These are phyloP conservation scores for Pigoraptor vietnamica DNA, from an alignment of 78 protist species.

Conservation along the genomic window DNA sequence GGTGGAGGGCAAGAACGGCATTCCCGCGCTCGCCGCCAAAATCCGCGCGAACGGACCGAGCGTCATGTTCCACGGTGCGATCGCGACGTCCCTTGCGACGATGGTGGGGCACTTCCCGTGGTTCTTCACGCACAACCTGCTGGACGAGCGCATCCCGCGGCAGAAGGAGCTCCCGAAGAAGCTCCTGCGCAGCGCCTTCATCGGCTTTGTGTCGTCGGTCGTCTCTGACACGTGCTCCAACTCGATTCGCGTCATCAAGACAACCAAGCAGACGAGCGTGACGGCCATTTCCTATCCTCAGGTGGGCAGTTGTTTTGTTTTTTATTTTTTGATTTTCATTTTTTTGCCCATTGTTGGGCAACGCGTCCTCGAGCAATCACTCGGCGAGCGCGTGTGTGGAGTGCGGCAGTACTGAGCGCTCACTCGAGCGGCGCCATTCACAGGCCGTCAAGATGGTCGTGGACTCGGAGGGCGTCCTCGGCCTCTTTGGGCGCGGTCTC, in stretches of 20 bases:
- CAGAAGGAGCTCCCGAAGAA: background rate
- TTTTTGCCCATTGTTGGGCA: too few species aligned
- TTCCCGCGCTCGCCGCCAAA: background rate
- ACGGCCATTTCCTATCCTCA: constrained; percentile 17
- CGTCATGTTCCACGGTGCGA: constrained; percentile 58
- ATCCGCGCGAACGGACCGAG: constrained; percentile 19
- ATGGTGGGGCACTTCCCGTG: constrained; percentile 69
- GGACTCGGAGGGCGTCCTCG: constrained; percentile 55
- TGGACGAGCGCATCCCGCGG: constrained; percentile 38
- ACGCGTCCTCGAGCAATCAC: background rate
- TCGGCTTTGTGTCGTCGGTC: constrained; percentile 61
- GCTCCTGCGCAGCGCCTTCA: constrained; percentile 32
- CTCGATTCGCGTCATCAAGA: constrained; percentile 75
- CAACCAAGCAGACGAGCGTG: constrained; percentile 37
- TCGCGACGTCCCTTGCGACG: constrained; percentile 51
- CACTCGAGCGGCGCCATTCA: too few species aligned
- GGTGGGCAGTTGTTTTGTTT: background rate
- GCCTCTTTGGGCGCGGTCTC: constrained; percentile 68
- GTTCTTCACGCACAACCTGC: constrained; percentile 67
- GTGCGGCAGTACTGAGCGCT: constrained; percentile 18
- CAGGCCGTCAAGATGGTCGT: constrained; percentile 17
- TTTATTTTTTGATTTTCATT: too few species aligned
- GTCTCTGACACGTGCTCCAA: constrained; percentile 75
- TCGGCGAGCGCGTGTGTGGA: constrained; percentile 3
- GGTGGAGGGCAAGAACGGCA: constrained; percentile 19